Conservation (phyloP, 108 stramenopile species). For the Nannochloropsis oceanica region DNA sequence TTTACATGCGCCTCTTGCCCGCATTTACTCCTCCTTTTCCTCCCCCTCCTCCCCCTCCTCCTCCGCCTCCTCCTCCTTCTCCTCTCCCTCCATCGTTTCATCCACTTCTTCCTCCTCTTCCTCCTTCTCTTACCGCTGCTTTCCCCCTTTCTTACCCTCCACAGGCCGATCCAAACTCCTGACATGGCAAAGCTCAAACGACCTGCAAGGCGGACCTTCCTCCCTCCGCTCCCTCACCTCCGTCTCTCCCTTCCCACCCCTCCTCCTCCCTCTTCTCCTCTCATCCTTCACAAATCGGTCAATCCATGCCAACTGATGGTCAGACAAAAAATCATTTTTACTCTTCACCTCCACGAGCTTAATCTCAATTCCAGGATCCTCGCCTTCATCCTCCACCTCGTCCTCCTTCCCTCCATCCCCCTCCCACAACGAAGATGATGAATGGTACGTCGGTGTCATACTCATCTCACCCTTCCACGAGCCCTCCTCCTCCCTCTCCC, state of each 20-base stretch:
- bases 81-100: neutral
- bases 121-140: neutral
- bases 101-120: too few relatives aligned
- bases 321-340: neutral
- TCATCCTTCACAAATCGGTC: neutral
- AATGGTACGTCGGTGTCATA: too few relatives aligned
- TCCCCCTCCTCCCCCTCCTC: neutral
- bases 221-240: neutral
- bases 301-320: neutral
- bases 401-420: neutral
- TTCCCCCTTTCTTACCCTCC: neutral
- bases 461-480: neutral
- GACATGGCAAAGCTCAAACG: neutral
- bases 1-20: neutral
- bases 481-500: neutral
- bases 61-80: neutral
- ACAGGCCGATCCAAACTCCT: neutral
- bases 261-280: too few relatives aligned
- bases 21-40: neutral
- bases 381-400: neutral
- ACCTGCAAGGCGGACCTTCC: neutral
- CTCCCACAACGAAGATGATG: neutral
- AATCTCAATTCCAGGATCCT: neutral
- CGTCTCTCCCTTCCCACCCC: neutral
- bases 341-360: neutral